Base-by-base conservation (phyloP, 345 rosid species). In the Citrus mangshanensis region DNA sequence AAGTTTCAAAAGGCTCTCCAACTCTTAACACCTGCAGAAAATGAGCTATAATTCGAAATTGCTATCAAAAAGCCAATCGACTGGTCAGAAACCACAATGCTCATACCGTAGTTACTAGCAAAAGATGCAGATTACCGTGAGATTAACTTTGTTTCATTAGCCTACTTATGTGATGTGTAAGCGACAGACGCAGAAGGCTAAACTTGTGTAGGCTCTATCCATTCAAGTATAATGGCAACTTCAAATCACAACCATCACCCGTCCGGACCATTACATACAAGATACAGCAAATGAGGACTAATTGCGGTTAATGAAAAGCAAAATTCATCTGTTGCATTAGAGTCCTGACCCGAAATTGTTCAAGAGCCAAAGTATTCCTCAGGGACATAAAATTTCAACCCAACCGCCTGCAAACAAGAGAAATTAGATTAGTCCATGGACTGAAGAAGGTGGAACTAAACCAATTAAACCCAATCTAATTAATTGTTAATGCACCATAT, bases 311-410 rank as follows among this genome's bases (percentile, higher is more conserved):
- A 24, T 5, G 27, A 35, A 35, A 28, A 58, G 30, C 49, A 21
- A 56, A 0, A 4, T 21, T 51, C 6, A 35, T 22, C 62, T 30
- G 25, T 5, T 34, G 28, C 68, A 58, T 63, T 9, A 54, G 51
- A 63, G 1, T 32, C 6, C 59, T 68, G 38, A 37, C 35, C 66
- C 24, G 16, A n/a, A 21, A 70, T 61, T 32, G 25, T 74, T 84
- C 77, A 86, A 28, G 74, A 30, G 75, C 65, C 25, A 55, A 94
- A 92, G 81, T 89, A 93, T 77, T 93, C 98, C 88, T 92, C 98
- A 0, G 93, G 96, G 18, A 91, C 86, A 37, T 82, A 81, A 86
- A 94, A 93, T 87, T 87, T 90, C 84, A 94, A 77, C 55, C 97
- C 95, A 63, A 85, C 78, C 24, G 90, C 92, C 97, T 92, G 91